Evolutionary conservation across 176 grass and related monocot species (phyloP).

Genomic region (Thalia dealbata): DNA sequence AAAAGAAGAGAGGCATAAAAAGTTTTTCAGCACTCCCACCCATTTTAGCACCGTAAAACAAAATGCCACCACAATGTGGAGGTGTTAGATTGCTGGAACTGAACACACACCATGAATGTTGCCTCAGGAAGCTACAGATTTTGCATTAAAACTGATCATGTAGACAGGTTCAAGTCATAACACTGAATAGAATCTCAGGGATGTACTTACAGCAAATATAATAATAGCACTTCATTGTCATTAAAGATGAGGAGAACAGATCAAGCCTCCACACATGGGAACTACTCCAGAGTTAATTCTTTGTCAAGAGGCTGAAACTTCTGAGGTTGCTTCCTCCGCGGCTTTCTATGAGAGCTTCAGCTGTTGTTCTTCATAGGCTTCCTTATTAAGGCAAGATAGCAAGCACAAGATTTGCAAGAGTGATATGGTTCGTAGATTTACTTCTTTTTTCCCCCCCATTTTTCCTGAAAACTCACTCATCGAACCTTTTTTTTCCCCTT

Average conservation of each 20-base stretch:
- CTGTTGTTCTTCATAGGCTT: not conserved
- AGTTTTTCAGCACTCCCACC: not conserved
- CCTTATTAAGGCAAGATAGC: not conserved
- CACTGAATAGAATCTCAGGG: not conserved
- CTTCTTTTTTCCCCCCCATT: too few species aligned
- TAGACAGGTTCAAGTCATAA: not conserved
- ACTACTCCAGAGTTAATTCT: not conserved
- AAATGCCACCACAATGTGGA: not conserved
- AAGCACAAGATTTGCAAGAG: not conserved
- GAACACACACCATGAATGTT: not conserved
- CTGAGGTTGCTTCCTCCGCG: not conserved
- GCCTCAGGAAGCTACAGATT: not conserved
- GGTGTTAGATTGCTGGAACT: not conserved
- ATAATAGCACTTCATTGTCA: not conserved
- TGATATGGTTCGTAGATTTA: not conserved
- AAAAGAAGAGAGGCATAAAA: not conserved
- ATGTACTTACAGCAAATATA: not conserved
- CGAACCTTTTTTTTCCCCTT: not conserved
- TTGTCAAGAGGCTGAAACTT: not conserved
- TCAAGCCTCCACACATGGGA: not conserved
- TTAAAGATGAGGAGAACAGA: not conserved
- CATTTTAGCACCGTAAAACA: not conserved
- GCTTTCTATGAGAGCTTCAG: not conserved
- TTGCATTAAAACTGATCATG: not conserved
- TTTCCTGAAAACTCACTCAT: not conserved